Evolutionary conservation across 208 protist species (phyloP).

Genomic region (Porcisia hertigi): DNA sequence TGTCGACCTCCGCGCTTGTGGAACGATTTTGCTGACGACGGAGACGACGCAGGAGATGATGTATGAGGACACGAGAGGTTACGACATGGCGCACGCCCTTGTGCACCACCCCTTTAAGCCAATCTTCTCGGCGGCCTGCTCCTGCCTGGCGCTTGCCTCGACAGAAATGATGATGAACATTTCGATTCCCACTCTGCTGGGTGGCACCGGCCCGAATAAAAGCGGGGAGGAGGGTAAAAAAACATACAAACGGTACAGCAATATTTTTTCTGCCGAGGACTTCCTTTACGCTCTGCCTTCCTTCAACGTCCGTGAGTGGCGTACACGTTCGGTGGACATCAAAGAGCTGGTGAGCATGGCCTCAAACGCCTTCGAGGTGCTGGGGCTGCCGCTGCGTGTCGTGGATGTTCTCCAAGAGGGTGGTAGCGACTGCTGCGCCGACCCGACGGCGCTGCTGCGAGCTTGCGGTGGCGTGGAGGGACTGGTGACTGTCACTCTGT

Average conservation of each 20-base stretch:
- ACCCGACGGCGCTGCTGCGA: constrained; percentile 37
- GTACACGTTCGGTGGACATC: constrained; percentile 26
- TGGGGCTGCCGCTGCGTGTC: constrained; percentile 72
- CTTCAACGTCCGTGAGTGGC: constrained; percentile 78
- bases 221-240: constrained; percentile 45
- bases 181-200: constrained; percentile 38
- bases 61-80: constrained; percentile 77
- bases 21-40: constrained; percentile 65
- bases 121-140: constrained; percentile 74
- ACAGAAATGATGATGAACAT: constrained; percentile 87
- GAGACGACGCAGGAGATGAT: constrained; percentile 45
- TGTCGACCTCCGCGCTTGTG: constrained; percentile 58
- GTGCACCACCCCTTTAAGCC: constrained; percentile 91
- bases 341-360: constrained; percentile 54
- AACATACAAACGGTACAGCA: constrained; percentile 78
- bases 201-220: constrained; percentile 37
- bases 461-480: constrained; percentile 63
- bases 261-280: constrained; percentile 87
- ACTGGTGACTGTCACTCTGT: constrained; percentile 69
- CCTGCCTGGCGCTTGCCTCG: constrained; percentile 82
- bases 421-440: constrained; percentile 8
- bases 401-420: constrained; percentile 39
- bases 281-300: constrained; percentile 74
- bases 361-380: constrained; percentile 59
- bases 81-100: constrained; percentile 80